A percentile compares a stretch with the other conserved stretches of the same genome.
phyloP scores from a whole-genome alignment of 305 asterid genomes.

The Solanum hybrid region DNA sequence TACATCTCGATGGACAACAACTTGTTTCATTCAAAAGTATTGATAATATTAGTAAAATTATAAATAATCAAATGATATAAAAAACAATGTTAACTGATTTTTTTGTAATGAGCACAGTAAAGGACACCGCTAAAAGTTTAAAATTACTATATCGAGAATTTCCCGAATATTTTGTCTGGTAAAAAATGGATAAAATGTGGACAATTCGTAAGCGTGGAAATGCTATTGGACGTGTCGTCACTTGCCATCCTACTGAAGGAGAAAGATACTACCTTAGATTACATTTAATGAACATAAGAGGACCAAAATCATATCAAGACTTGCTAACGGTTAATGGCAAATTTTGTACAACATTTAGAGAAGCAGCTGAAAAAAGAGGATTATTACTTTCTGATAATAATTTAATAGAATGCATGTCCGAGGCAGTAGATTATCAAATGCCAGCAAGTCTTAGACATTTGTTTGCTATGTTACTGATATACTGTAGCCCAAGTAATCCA shows the following conservation, averaged over 20 bases:
- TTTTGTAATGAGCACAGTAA: background rate
- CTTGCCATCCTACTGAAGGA: background rate
- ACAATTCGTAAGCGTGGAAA: background rate
- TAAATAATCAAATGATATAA: background rate
- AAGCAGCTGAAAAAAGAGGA: background rate
- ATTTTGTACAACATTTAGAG: background rate
- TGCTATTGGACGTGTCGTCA: background rate
- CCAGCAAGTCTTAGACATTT: background rate
- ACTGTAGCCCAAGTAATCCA: background rate
- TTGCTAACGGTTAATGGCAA: background rate
- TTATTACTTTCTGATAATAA: background rate
- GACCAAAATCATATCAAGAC: background rate
- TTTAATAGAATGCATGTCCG: background rate
- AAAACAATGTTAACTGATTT: background rate
- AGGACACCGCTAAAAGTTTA: no score
- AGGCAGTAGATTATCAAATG: background rate
- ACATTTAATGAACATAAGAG: no score
- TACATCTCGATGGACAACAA: background rate
- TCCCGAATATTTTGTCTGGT: background rate
- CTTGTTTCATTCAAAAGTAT: background rate
- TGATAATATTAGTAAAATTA: background rate
- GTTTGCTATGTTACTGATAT: background rate
- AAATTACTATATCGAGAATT: background rate
- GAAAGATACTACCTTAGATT: background rate
- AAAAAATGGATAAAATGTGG: background rate